Conservation (phyloP, 345 rosid species). For the Dimocarpus longan region DNA sequence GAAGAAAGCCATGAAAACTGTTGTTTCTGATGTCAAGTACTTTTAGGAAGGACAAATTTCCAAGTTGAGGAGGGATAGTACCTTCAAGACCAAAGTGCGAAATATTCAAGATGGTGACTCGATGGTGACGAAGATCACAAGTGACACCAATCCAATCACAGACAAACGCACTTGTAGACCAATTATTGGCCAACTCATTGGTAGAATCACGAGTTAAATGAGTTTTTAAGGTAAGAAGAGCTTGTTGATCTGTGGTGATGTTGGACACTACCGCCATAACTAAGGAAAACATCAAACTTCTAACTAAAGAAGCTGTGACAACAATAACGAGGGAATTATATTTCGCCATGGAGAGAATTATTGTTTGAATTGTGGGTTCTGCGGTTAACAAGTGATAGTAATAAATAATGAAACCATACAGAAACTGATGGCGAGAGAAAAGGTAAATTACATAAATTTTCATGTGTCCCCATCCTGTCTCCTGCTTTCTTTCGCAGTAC, state of each 20-base stretch:
- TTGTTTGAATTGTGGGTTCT: too few species aligned
- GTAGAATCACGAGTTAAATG: not conserved
- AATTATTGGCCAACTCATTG: not conserved
- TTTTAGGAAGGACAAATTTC: slow-evolving; percentile 26
- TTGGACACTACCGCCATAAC: not conserved
- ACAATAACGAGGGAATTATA: not conserved
- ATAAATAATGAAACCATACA: too few species aligned
- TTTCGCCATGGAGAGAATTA: not conserved
- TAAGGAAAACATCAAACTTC: too few species aligned
- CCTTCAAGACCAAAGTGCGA: slow-evolving; percentile 18
- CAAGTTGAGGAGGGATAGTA: slow-evolving; percentile 25
- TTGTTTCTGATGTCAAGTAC: slow-evolving; percentile 1
- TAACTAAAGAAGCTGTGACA: too few species aligned
- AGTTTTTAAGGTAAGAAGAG: not conserved
- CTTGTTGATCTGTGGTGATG: not conserved
- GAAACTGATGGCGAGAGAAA: too few species aligned
- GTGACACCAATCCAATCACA: slow-evolving; percentile 1
- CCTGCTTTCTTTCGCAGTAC: too few species aligned
- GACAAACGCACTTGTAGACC: not conserved
- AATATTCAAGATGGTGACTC: slow-evolving; percentile 16
- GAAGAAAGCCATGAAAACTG: slow-evolving; percentile 21
- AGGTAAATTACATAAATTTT: too few species aligned
- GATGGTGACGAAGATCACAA: not conserved
- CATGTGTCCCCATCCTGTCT: too few species aligned
- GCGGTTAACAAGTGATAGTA: too few species aligned